Percentiles rank a stretch among this genome's conserved stretches.
Evolutionary conservation across 129 eudicot species (phyloP).

Genomic region (Flaveria bidentis): DNA sequence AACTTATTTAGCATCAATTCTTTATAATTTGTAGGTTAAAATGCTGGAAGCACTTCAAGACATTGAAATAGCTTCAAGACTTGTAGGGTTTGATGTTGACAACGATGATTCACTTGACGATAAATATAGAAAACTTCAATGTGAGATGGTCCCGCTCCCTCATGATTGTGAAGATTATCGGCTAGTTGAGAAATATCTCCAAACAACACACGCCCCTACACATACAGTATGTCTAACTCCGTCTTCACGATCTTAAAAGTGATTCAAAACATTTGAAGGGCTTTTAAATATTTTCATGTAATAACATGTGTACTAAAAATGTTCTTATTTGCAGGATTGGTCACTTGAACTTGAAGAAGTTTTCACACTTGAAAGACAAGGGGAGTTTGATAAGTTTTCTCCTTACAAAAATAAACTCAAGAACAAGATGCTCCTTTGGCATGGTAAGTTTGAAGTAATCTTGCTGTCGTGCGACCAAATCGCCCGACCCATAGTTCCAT

Average conservation of each 20-base stretch:
- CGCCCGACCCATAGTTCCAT: background rate
- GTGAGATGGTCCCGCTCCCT: constrained; percentile 83
- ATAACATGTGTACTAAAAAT: constrained; percentile 8
- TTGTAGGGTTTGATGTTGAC: constrained; percentile 89
- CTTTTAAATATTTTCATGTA: constrained; percentile 17
- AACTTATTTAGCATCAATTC: constrained; percentile 4
- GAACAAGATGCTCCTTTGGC: constrained; percentile 99
- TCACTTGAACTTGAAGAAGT: constrained; percentile 96
- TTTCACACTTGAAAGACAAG: constrained; percentile 80
- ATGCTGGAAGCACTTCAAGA: constrained; percentile 99
- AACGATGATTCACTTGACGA: constrained; percentile 73
- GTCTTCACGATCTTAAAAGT: background rate
- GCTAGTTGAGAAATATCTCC: constrained; percentile 84
- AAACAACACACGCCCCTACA: constrained; percentile 96
- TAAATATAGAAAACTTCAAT: constrained; percentile 82
- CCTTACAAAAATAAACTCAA: constrained; percentile 75
- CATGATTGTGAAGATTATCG: constrained; percentile 80
- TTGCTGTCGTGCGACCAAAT: background rate
- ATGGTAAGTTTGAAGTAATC: constrained; percentile 49
- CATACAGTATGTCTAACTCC: constrained; percentile 57
- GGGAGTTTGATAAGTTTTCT: constrained; percentile 78
- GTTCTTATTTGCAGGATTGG: constrained; percentile 60
- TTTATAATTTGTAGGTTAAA: constrained; percentile 61
- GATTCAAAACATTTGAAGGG: background rate
- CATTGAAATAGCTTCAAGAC: constrained; percentile 94